These are phyloP conservation scores for Neonectria faginata DNA, from an alignment of 2,329 filamentous ascomycete species.

Conservation along the genomic window DNA sequence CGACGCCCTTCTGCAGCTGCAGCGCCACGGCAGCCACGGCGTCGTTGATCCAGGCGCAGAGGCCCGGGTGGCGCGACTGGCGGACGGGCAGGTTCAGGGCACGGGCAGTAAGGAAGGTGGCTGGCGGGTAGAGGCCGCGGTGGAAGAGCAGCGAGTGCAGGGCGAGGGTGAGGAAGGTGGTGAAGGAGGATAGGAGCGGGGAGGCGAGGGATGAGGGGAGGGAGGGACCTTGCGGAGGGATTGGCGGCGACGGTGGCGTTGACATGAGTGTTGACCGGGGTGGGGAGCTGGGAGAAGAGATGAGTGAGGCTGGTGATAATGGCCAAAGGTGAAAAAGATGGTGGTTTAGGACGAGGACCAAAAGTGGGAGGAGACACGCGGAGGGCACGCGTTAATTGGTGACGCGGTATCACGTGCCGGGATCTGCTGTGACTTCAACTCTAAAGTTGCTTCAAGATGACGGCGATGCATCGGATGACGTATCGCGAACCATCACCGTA, in stretches of 20 bases:
- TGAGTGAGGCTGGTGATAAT: slow-evolving; percentile 7
- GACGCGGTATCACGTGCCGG: slow-evolving; percentile 45
- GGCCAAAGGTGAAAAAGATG: not conserved
- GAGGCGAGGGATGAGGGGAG: slow-evolving; percentile 53
- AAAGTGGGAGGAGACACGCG: slow-evolving; percentile 14
- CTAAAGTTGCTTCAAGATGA: not conserved
- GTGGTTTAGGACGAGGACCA: slow-evolving; percentile 12
- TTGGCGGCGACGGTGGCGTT: slow-evolving; percentile 1
- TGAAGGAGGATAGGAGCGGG: slow-evolving; percentile 75
- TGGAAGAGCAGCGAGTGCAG: slow-evolving; percentile 90
- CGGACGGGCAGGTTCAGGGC: slow-evolving; percentile 88
- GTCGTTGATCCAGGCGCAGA: slow-evolving; percentile 87
- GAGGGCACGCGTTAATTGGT: slow-evolving; percentile 38
- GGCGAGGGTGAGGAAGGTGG: slow-evolving; percentile 82
- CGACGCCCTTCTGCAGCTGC: slow-evolving; percentile 72
- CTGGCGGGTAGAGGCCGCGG: slow-evolving; percentile 79
- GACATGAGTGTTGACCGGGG: not conserved
- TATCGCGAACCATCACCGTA: not conserved
- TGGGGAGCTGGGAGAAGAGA: slow-evolving; percentile 6
- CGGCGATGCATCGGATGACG: slow-evolving; percentile 16
- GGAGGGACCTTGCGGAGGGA: slow-evolving; percentile 24
- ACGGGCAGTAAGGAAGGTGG: slow-evolving; percentile 81
- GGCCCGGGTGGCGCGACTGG: slow-evolving; percentile 86
- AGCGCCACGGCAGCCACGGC: slow-evolving; percentile 78
- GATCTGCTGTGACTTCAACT: not conserved